Evolutionary conservation across 257 asterid species (phyloP), one percentile per base, ranked within the genome.

Genomic region (Solanum tacnaense): DNA sequence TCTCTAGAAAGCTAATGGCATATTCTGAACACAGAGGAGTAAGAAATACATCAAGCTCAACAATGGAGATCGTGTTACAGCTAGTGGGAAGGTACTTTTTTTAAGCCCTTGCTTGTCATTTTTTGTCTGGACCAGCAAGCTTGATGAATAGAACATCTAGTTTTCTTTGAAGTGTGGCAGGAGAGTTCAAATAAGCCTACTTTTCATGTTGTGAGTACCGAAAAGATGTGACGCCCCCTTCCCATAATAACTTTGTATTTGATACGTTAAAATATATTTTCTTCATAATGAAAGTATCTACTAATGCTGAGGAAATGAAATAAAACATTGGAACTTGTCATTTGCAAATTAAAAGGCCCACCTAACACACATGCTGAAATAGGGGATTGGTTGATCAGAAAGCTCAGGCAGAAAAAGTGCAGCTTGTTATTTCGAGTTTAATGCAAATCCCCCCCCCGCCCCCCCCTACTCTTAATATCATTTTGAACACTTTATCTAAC

Each of bases 61-160:
- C 91, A 96, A 89, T 81, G 99, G 99, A 82, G 99, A 97, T 13
- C 98, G 98, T 7, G 98, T 97, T 87, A 96, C 96, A 38, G 98
- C 99, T 84, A 96, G 95, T 87, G 99, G 99, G 88, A 97, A 96
- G 99, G 99, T 97, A 93, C 58, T 71, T 87, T 52, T 87, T 86
- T 32, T 62, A 15, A 31, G 31, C 29, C 25, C 11, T 27, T 46
- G 41, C 71, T 25, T 72, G 84, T 7, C 27, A 20, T 11, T 86
- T 86, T 44, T 31, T 86, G 70, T 67, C 29, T 67, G 79, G 79
- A 67, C 79, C 39, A 65, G 87, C 74, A 60, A 35, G 39, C 27
- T 65, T 85, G 74, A 65, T 65, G 81, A 67, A 38, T 67, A 36
- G 34, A 85, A 38, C 31, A 25, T 46, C 67, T 81, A 15, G 20